These are phyloP conservation scores for Sclerotinia borealis DNA, from an alignment of 2,329 filamentous ascomycete species.

Conservation along the genomic window DNA sequence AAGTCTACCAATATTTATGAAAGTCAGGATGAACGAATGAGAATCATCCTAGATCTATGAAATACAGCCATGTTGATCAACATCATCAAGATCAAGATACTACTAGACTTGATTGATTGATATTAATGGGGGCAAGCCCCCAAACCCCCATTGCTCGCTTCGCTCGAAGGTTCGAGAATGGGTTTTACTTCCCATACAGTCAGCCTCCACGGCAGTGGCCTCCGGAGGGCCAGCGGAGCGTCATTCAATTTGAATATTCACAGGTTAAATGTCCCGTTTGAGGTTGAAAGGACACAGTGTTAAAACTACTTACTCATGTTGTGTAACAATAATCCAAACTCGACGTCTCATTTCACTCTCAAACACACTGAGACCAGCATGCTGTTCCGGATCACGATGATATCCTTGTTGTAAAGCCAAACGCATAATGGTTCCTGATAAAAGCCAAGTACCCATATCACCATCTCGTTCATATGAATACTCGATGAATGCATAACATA, in stretches of 20 bases:
- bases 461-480: slow-evolving; percentile 38
- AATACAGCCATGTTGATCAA: no score
- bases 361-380: slow-evolving; percentile 45
- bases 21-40: no score
- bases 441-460: slow-evolving; percentile 50
- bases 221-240: not conserved
- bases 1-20: no score
- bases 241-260: not conserved
- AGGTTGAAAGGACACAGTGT: no score
- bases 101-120: no score
- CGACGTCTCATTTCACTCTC: slow-evolving; percentile 58
- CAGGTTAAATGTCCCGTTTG: no score
- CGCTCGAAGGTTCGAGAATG: not conserved
- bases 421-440: slow-evolving; percentile 45
- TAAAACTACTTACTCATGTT: slow-evolving; percentile 43
- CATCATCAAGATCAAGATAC: no score
- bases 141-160: not conserved
- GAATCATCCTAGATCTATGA: no score
- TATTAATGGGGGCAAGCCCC: no score
- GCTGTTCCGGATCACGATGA: slow-evolving; percentile 49
- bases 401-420: slow-evolving; percentile 53
- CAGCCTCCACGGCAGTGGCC: no score
- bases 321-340: slow-evolving; percentile 47
- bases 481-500: slow-evolving; percentile 42
- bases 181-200: no score